Evolutionary conservation across 257 asterid species (phyloP).

Genomic region (Gardenia jasminoides): DNA sequence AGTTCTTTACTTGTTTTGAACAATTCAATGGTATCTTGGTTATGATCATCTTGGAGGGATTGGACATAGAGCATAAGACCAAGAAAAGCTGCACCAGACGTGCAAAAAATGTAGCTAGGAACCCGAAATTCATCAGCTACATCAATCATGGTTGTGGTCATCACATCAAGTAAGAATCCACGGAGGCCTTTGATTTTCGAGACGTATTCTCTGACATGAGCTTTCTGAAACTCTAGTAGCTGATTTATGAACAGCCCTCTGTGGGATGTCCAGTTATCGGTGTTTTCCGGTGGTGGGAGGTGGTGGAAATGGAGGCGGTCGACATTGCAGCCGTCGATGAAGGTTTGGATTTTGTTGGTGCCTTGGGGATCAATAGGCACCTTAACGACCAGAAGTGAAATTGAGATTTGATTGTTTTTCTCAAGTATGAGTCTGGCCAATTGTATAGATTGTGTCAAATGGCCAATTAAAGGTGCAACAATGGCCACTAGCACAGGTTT

Average conservation of each 20-base stretch:
- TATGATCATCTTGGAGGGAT: not conserved
- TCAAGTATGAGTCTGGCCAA: not conserved
- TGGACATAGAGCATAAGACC: conserved; percentile 8
- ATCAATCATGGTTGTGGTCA: conserved; percentile 1
- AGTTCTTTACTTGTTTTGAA: not conserved
- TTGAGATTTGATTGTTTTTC: not conserved
- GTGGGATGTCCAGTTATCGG: not conserved
- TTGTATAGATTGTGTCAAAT: not conserved
- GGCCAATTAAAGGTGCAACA: not conserved
- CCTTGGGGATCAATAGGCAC: not conserved
- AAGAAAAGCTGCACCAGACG: conserved; percentile 10
- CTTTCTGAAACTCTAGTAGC: not conserved
- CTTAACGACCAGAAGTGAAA: not conserved
- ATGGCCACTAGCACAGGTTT: not conserved
- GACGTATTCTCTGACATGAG: not conserved
- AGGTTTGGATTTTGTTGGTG: not conserved
- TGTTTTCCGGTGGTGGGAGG: conserved; percentile 10
- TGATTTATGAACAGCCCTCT: not conserved
- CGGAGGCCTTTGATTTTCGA: not conserved
- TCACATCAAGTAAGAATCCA: not conserved
- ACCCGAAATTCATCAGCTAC: conserved; percentile 8
- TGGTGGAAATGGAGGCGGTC: not conserved
- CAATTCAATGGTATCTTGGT: not conserved
- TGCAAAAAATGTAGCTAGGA: conserved; percentile 6
- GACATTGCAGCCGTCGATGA: not conserved